A percentile compares a stretch with the other conserved stretches of the same genome.
Conservation (phyloP, 495 filamentous ascomycete genomes). For the Penicillium pulvis region DNA sequence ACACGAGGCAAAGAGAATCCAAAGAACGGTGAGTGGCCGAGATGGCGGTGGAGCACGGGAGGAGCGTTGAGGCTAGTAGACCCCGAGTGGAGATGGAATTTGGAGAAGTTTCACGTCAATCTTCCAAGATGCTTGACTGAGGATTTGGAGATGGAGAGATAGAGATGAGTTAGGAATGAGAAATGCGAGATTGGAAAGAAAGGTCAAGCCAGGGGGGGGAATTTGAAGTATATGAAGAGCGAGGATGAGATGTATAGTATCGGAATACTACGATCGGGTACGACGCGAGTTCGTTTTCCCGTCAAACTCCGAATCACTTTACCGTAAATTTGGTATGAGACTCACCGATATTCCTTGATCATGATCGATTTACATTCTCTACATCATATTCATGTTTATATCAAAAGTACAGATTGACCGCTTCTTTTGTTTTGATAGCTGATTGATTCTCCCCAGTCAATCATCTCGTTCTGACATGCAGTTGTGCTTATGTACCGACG, state of each 20-base stretch:
- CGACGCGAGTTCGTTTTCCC: neutral
- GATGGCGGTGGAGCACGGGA: slow-evolving; percentile 16
- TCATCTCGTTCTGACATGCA: neutral
- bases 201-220: too few species aligned
- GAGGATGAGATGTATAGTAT: too few species aligned
- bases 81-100: neutral
- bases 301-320: neutral
- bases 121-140: too few species aligned
- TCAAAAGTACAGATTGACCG: neutral
- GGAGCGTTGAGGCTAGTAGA: slow-evolving; percentile 20
- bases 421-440: neutral
- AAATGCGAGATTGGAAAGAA: neutral
- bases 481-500: neutral
- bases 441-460: neutral
- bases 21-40: slow-evolving; percentile 25
- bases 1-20: slow-evolving; percentile 8
- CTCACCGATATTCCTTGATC: neutral
- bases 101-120: too few species aligned
- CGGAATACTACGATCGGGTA: neutral
- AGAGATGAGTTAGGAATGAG: neutral
- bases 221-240: neutral
- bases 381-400: neutral
- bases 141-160: too few species aligned
- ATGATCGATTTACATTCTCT: neutral
- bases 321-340: neutral